Evolutionary conservation across 768 basidiomycete genomes (phyloP), one percentile per base, ranked within the genome.

Genomic region (Mycena belliarum): DNA sequence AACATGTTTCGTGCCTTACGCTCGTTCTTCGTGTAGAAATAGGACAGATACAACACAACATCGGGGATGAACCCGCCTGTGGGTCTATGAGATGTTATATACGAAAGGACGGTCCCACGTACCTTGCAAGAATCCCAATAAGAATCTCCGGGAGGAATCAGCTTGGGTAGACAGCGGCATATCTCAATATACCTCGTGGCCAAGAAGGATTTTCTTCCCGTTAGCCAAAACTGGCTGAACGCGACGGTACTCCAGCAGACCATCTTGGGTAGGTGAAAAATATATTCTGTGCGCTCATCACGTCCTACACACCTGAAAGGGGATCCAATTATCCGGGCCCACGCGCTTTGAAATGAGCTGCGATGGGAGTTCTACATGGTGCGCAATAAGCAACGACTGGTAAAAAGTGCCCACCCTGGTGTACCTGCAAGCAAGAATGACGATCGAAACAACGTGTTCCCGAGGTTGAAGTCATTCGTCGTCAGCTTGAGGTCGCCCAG

Each of bases 261-360:
- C 76, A 84, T 83, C 79, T 83, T 41, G 11, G 2, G 20, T 6
- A 20, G 6, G n/a, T 23, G 46, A 44, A 29, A 14, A 21, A 40
- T 49, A 7, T n/a, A 14, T 51, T 3, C 29, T n/a, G 35, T 24
- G 16, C 2, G 8, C n/a, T 53, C 43, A 38, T 15, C 14, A 5
- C 6, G 16, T 33, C 21, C 4, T 24, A 49, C 55, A n/a, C 57
- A 82, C 83, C 72, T 87, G 84, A 25, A 73, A 75, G 1, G 84
- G 83, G 54, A 87, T 78, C 85, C 85, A 88, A 11, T 83, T 72
- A 70, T 89, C 87, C 0, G 86, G 85, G 0, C 87, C 86, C 21
- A 88, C 70, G 6, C 84, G 77, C 67, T 89, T 88, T 35, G 84
- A 86, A 28, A 89, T 68, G 20, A 88, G 72, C 65, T 88, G 86